These are phyloP conservation scores for Arachnomyces sp. DNA, from an alignment of 2,329 filamentous ascomycete species.

Conservation along the genomic window DNA sequence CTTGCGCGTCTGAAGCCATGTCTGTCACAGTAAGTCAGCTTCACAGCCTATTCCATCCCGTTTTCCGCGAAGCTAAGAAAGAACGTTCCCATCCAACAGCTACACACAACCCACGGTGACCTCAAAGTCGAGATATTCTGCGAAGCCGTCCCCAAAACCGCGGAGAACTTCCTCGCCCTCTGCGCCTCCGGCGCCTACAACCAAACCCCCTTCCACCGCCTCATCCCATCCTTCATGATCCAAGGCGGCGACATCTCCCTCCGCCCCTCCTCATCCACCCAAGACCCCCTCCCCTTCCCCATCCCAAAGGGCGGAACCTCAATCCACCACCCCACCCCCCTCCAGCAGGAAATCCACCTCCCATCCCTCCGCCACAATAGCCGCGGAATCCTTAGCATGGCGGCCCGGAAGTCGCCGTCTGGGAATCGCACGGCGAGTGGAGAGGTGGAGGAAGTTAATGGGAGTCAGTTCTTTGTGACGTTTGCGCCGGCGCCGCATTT, in stretches of 20 bases:
- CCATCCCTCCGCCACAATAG: conserved; percentile 50
- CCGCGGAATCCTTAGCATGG: conserved; percentile 52
- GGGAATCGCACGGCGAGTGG: conserved; percentile 35
- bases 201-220: conserved; percentile 54
- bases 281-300: conserved; percentile 34
- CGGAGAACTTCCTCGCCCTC: conserved; percentile 65
- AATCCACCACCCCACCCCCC: conserved; percentile 42
- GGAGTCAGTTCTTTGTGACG: conserved; percentile 57
- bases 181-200: conserved; percentile 55
- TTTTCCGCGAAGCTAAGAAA: too few relatives aligned
- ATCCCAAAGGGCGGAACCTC: conserved; percentile 51
- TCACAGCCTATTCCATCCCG: too few relatives aligned
- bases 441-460: conserved; percentile 34
- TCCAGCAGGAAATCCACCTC: conserved; percentile 55
- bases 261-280: conserved; percentile 31
- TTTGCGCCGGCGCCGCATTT: conserved; percentile 55
- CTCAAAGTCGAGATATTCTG: conserved; percentile 96
- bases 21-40: too few relatives aligned
- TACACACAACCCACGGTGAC: conserved; percentile 83
- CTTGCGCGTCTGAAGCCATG: too few relatives aligned
- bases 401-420: conserved; percentile 45
- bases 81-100: conserved; percentile 22
- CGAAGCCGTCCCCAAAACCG: conserved; percentile 85
- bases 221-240: conserved; percentile 57
- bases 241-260: conserved; percentile 51